Conservation (phyloP, 2,329 filamentous ascomycete species). For the Pseudogymnoascus sp. region DNA sequence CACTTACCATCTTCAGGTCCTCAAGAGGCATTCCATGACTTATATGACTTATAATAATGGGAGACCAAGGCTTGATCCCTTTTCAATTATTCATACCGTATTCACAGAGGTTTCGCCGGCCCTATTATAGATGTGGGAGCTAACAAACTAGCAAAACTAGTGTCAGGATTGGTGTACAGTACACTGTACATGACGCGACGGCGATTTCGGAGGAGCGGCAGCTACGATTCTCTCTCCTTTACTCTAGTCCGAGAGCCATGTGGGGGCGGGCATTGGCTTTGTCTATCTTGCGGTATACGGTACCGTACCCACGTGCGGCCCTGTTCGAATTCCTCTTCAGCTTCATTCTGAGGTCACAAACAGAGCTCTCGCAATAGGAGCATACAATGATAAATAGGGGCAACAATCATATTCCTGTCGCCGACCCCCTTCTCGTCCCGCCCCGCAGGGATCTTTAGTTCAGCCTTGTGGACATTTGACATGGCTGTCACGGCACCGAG, state of each 20-base stretch:
- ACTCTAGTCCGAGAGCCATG: not conserved
- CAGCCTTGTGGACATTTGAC: constrained; percentile 6
- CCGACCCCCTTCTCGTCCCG: not conserved
- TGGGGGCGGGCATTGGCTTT: not conserved
- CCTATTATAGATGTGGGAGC: constrained; percentile 1
- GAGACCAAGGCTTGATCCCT: not conserved
- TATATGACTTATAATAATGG: not conserved
- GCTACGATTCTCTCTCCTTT: not conserved
- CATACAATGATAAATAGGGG: not conserved
- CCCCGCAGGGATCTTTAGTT: not conserved
- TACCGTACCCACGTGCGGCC: not conserved
- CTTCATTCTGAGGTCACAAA: not conserved
- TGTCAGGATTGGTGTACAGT: not conserved
- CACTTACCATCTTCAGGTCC: not conserved
- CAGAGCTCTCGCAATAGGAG: not conserved
- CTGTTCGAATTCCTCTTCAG: not conserved
- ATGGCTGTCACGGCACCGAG: not conserved
- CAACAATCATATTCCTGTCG: not conserved
- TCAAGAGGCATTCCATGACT: not conserved
- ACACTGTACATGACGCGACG: not conserved
- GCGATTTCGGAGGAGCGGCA: not conserved
- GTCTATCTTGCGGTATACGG: not conserved
- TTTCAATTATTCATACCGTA: not conserved
- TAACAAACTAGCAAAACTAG: not conserved
- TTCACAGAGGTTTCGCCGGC: not conserved